phyloP scores from a whole-genome alignment of 192 early-diverging fungal species.

The Anaeromyces robustus region DNA sequence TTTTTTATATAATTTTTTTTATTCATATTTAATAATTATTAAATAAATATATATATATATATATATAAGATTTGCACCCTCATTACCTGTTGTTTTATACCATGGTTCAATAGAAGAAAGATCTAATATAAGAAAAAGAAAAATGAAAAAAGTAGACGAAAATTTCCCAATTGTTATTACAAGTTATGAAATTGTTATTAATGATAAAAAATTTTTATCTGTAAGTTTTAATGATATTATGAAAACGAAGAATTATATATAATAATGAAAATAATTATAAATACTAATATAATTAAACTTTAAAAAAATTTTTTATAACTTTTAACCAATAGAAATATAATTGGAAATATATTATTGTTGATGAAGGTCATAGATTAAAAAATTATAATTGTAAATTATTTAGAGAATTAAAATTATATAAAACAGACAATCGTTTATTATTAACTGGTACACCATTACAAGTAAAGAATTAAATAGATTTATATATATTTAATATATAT shows the following conservation, averaged over 20 bases:
- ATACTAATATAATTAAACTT: too few relatives aligned
- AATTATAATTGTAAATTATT: conserved; percentile 86
- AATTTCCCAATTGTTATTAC: conserved; percentile 77
- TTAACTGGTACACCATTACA: conserved; percentile 89
- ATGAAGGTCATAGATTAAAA: conserved; percentile 95
- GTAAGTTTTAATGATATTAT: background rate
- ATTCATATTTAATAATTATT: background rate
- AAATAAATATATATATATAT: background rate
- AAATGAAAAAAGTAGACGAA: conserved; percentile 19
- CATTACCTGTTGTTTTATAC: conserved; percentile 64
- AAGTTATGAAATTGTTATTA: conserved; percentile 79
- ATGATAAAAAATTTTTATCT: conserved; percentile 59
- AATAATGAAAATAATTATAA: too few relatives aligned
- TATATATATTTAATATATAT: too few relatives aligned
- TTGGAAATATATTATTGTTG: conserved; percentile 87
- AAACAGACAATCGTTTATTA: conserved; percentile 70
- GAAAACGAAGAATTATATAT: too few relatives aligned
- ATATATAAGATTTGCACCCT: conserved; percentile 52
- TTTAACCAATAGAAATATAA: conserved; percentile 27
- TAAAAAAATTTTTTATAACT: too few relatives aligned
- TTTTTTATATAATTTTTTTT: background rate
- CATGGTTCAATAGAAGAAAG: conserved; percentile 67
- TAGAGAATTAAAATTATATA: conserved; percentile 67
- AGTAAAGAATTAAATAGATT: conserved; percentile 14
- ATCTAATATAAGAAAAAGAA: conserved; percentile 42